phyloP scores from a whole-genome alignment of 441 rosid species.

The Populus trichocarpa region DNA sequence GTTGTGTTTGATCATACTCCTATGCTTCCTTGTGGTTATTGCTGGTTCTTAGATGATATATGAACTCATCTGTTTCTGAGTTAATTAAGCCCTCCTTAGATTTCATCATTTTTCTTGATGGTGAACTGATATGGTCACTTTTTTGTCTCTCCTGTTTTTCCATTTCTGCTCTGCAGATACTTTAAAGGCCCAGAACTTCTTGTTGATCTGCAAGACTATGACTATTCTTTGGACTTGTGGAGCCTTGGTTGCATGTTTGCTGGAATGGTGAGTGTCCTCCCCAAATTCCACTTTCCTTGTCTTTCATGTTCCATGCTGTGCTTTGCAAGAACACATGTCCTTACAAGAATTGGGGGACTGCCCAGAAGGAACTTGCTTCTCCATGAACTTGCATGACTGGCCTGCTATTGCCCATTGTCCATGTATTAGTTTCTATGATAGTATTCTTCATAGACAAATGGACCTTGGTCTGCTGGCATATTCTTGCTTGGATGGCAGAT shows the following conservation, averaged over 20 bases:
- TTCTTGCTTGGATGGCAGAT: neutral
- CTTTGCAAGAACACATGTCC: neutral
- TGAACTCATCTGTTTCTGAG: neutral
- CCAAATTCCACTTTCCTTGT: neutral
- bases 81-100: neutral
- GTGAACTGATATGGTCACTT: neutral
- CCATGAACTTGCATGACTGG: neutral
- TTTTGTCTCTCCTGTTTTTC: neutral
- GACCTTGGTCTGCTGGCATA: neutral
- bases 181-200: constrained; percentile 98
- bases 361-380: neutral
- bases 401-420: neutral
- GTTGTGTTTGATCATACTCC: neutral
- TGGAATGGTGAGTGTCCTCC: constrained; percentile 75
- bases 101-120: neutral
- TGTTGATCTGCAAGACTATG: constrained; percentile 95
- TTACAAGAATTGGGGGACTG: neutral
- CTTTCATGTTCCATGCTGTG: neutral
- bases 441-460: neutral
- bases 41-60: neutral
- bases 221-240: constrained; percentile 98
- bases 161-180: constrained; percentile 46
- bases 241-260: constrained; percentile 99
- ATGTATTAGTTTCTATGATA: neutral
- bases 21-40: neutral